Evolutionary conservation across 2,329 filamentous ascomycete genomes (phyloP).

Genomic region (Alternaria gansuensis): DNA sequence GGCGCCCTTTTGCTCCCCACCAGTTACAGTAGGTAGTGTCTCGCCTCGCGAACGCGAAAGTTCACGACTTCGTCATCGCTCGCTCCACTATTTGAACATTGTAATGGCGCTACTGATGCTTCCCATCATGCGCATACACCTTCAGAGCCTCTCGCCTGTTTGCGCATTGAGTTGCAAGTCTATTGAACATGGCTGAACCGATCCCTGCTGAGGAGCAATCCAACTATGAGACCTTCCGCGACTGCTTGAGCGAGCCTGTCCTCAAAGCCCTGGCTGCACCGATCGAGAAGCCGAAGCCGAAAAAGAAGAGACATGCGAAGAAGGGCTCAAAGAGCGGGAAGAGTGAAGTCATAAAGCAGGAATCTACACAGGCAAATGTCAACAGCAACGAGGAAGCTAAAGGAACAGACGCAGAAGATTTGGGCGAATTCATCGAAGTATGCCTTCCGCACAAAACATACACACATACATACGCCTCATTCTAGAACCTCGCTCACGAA

Average conservation of each 20-base stretch:
- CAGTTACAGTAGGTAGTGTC: slow-evolving; percentile 18
- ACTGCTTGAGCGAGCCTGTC: slow-evolving; percentile 75
- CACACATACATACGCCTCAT: not conserved
- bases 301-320: slow-evolving; percentile 53
- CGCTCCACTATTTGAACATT: slow-evolving; percentile 25
- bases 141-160: not conserved
- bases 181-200: slow-evolving; percentile 38
- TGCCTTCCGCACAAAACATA: not conserved
- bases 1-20: slow-evolving; percentile 24
- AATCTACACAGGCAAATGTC: slow-evolving; percentile 13
- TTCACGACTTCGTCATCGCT: slow-evolving; percentile 35
- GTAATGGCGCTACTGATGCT: slow-evolving; percentile 19
- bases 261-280: slow-evolving; percentile 66
- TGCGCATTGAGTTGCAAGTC: not conserved
- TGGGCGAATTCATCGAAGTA: slow-evolving; percentile 81
- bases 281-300: slow-evolving; percentile 55
- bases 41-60: slow-evolving; percentile 29
- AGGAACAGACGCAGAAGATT: slow-evolving; percentile 66
- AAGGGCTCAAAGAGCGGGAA: slow-evolving; percentile 46
- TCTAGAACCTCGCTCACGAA: slow-evolving; percentile 7
- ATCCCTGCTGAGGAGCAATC: slow-evolving; percentile 52
- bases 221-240: slow-evolving; percentile 76
- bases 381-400: slow-evolving; percentile 32
- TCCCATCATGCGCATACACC: slow-evolving; percentile 11
- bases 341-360: slow-evolving; percentile 16